Evolutionary conservation across 1,139 yeast species (phyloP).

Genomic region (Scheffersomyces titani): DNA sequence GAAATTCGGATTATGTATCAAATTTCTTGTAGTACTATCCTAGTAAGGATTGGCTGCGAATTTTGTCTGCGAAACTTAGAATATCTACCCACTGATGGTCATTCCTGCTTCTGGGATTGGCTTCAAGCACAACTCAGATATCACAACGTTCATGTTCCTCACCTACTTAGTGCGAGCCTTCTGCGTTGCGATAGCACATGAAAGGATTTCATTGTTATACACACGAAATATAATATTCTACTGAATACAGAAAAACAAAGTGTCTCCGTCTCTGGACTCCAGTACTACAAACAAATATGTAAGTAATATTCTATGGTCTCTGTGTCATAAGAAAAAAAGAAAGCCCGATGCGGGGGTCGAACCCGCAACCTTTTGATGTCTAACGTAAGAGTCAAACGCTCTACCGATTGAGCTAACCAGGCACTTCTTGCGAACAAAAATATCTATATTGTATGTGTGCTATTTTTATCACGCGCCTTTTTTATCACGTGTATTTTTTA

Average conservation of each 20-base stretch:
- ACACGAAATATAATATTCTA: too few relatives aligned
- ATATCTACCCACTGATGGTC: neutral
- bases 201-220: too few relatives aligned
- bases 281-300: too few relatives aligned
- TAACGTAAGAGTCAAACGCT: slow-evolving; percentile 14
- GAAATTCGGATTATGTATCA: too few relatives aligned
- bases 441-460: neutral
- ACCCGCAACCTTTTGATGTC: slow-evolving; percentile 49
- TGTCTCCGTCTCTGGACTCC: too few relatives aligned
- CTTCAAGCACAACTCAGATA: neutral
- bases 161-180: neutral
- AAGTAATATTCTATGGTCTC: too few relatives aligned
- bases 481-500: too few relatives aligned
- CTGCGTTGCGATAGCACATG: neutral
- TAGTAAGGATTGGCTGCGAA: neutral
- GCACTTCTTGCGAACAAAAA: slow-evolving; percentile 1
- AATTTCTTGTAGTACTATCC: neutral
- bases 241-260: too few relatives aligned
- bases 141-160: neutral
- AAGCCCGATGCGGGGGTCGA: slow-evolving; percentile 53
- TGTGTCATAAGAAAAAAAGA: slow-evolving; percentile 1
- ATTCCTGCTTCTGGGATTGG: neutral
- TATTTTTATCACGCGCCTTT: neutral
- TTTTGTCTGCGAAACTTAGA: neutral
- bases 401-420: slow-evolving; percentile 17